Evolutionary conservation across 73 alveolate species (phyloP).

Genomic region (Uronychia binucleata): DNA sequence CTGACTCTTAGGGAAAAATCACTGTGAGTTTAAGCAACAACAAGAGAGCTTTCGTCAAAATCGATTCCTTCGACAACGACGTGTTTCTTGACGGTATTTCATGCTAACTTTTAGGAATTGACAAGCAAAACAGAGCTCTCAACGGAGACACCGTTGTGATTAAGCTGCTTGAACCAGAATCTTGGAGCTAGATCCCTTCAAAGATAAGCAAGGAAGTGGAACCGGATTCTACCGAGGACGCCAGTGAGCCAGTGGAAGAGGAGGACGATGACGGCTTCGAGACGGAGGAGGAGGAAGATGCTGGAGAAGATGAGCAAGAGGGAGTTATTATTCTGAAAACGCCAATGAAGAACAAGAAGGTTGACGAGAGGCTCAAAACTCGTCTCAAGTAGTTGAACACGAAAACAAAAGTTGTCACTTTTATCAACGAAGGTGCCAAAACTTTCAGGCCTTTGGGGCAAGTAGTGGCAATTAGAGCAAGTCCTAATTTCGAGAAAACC

Average conservation of each 20-base stretch:
- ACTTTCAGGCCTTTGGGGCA: conserved; percentile 37
- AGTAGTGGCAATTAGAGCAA: conserved; percentile 18
- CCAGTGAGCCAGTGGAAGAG: conserved; percentile 14
- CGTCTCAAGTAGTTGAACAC: conserved; percentile 1
- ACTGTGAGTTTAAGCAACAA: conserved; percentile 26
- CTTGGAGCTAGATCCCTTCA: conserved; percentile 1
- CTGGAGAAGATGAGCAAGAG: conserved; percentile 6
- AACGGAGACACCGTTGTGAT: conserved; percentile 52
- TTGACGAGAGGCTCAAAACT: neutral
- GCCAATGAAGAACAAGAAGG: neutral
- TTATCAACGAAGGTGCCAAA: conserved; percentile 40
- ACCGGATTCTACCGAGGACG: neutral
- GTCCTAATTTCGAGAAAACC: conserved; percentile 32
- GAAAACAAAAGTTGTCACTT: neutral
- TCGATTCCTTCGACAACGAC: conserved; percentile 33
- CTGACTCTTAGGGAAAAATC: conserved; percentile 11
- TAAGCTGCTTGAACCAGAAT: conserved; percentile 9
- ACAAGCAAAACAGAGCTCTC: conserved; percentile 38
- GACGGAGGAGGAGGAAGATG: neutral
- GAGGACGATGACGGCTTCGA: conserved; percentile 19
- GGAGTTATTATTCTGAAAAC: neutral
- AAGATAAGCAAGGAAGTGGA: conserved; percentile 3
- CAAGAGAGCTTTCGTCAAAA: conserved; percentile 32
- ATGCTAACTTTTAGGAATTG: conserved; percentile 3
- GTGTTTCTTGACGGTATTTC: conserved; percentile 1